These are phyloP conservation scores for Teunomyces barrocoloradensis DNA, from an alignment of 805 yeast genomes.

Conservation along the genomic window DNA sequence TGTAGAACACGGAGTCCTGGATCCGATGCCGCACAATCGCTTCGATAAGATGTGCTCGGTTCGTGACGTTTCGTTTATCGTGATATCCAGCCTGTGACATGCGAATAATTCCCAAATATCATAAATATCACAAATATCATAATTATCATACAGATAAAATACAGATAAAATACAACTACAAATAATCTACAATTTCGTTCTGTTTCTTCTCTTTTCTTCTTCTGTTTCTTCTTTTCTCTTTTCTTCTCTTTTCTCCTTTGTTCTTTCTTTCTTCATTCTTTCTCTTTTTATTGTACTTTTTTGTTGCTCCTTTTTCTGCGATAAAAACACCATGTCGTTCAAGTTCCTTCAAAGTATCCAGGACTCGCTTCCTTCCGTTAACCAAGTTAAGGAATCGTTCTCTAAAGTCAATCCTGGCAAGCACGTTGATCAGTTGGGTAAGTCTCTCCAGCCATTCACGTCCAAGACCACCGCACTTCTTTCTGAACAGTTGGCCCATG, in stretches of 20 bases:
- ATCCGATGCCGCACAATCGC: slow-evolving; percentile 42
- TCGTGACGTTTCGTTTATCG: slow-evolving; percentile 26
- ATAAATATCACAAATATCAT: too few species aligned
- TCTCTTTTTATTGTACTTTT: background rate
- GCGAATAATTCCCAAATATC: background rate
- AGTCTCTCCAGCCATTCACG: slow-evolving; percentile 50
- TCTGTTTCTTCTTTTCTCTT: background rate
- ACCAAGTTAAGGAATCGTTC: slow-evolving; percentile 34
- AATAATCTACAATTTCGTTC: too few species aligned
- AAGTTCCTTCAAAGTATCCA: slow-evolving; percentile 40
- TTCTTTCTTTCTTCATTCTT: background rate
- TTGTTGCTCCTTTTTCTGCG: background rate
- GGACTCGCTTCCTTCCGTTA: slow-evolving; percentile 41
- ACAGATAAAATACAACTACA: too few species aligned
- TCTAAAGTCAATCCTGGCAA: slow-evolving; percentile 37
- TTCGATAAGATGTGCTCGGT: slow-evolving; percentile 36
- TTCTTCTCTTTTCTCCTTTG: background rate
- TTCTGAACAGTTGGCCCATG: slow-evolving; percentile 60
- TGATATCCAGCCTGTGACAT: slow-evolving; percentile 19
- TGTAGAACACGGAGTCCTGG: slow-evolving; percentile 43
- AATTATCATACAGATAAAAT: background rate
- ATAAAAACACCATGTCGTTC: slow-evolving; percentile 30
- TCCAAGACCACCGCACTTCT: slow-evolving; percentile 58
- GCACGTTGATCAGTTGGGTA: slow-evolving; percentile 46
- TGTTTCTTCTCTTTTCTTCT: background rate